Percentiles rank a stretch among this genome's conserved stretches.
phyloP scores from a whole-genome alignment of 805 yeast genomes.

The Peterozyma toletana region DNA sequence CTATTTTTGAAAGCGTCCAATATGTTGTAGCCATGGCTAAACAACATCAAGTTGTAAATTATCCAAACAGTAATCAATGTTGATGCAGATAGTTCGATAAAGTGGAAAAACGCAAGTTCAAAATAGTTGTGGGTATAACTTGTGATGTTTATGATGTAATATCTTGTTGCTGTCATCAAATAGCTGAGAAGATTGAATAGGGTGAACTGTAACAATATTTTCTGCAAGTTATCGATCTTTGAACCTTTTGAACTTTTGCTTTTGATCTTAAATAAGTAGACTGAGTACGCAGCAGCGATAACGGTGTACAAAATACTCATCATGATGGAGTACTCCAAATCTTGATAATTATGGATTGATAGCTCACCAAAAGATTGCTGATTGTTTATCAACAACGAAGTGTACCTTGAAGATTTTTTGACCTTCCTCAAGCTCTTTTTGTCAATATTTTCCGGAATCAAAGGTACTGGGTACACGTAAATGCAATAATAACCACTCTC shows the following conservation, averaged over 20 bases:
- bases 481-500: conserved; percentile 9
- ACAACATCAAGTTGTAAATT: conserved; percentile 21
- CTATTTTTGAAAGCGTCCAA: conserved; percentile 12
- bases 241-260: background rate
- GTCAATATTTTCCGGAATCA: background rate
- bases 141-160: conserved; percentile 7
- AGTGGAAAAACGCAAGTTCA: conserved; percentile 13
- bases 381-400: conserved; percentile 5
- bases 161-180: conserved; percentile 4
- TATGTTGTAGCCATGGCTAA: conserved; percentile 20
- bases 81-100: conserved; percentile 14
- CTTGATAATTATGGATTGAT: conserved; percentile 8
- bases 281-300: background rate
- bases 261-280: background rate
- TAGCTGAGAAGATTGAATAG: conserved; percentile 1
- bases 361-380: conserved; percentile 9
- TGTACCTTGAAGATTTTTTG: background rate
- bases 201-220: conserved; percentile 2
- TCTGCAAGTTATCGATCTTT: conserved; percentile 3
- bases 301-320: conserved; percentile 1
- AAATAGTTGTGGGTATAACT: conserved; percentile 17
- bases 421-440: background rate
- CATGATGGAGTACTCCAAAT: conserved; percentile 3
- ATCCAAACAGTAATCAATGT: conserved; percentile 22
- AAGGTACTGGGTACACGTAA: conserved; percentile 3